phyloP scores from a whole-genome alignment of 1,284 basidiomycete species.

The Porogramme epimiltina region DNA sequence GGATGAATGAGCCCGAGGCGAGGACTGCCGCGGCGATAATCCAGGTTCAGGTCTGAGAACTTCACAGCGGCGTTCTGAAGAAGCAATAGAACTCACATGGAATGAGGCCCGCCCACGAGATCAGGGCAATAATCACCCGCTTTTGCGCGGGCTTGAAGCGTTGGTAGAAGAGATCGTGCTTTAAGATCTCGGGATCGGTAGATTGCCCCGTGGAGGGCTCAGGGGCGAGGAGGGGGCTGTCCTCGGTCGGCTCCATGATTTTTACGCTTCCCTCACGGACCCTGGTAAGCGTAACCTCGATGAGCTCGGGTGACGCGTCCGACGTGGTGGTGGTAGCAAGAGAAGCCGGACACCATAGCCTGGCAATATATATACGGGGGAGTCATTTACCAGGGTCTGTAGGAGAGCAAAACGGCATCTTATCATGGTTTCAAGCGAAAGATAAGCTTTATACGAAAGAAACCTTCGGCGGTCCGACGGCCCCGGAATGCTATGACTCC shows the following conservation, averaged over 20 bases:
- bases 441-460: no score
- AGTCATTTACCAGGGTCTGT: no score
- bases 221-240: constrained; percentile 18
- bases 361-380: no score
- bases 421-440: no score
- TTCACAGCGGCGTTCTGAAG: background rate
- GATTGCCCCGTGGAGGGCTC: background rate
- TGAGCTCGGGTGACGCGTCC: no score
- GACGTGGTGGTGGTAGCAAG: no score
- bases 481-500: no score
- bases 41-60: background rate
- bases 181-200: constrained; percentile 15
- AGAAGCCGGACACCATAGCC: no score
- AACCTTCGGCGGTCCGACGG: no score
- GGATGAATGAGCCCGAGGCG: constrained; percentile 68
- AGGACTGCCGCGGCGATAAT: constrained; percentile 47
- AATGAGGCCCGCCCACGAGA: constrained; percentile 53
- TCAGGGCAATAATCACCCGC: constrained; percentile 48
- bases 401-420: no score
- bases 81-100: constrained; percentile 40
- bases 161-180: constrained; percentile 24
- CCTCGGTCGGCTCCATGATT: constrained; percentile 15
- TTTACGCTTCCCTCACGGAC: no score
- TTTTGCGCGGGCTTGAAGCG: constrained; percentile 39
- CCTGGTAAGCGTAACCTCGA: no score